A percentile compares a stretch with the other conserved stretches of the same genome.
phyloP scores from a whole-genome alignment of 805 yeast genomes.

The Wickerhamiella sergipiensis region DNA sequence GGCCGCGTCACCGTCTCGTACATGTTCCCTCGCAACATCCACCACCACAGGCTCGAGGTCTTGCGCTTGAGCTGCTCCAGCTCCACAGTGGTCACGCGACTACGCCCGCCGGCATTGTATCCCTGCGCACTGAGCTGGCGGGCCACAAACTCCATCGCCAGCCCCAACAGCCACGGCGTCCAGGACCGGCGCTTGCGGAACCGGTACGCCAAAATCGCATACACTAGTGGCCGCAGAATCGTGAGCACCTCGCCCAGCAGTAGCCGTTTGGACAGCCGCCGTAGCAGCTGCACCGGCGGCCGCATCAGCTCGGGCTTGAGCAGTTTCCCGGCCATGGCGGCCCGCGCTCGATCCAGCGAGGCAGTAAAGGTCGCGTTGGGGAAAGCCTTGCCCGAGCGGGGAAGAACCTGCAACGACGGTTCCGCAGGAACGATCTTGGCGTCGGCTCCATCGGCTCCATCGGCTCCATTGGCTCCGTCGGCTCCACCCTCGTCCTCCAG shows the following conservation, averaged over 20 bases:
- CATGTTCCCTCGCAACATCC: conserved; percentile 28
- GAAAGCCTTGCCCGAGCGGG: conserved; percentile 17
- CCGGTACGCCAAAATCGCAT: conserved; percentile 23
- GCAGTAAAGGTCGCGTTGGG: conserved; percentile 12
- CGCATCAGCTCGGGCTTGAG: conserved; percentile 24
- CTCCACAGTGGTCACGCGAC: conserved; percentile 22
- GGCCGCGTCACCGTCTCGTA: conserved; percentile 24
- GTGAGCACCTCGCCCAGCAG: conserved; percentile 23
- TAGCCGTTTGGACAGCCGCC: conserved; percentile 15
- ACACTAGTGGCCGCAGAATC: conserved; percentile 28
- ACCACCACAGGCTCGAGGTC: conserved; percentile 25
- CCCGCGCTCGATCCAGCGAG: conserved; percentile 7
- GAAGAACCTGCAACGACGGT: too few species aligned
- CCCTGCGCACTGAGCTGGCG: conserved; percentile 17
- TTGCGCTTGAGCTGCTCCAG: conserved; percentile 21
- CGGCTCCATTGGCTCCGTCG: too few species aligned
- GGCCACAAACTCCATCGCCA: conserved; percentile 23
- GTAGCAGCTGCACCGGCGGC: conserved; percentile 22
- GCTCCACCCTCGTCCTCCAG: too few species aligned
- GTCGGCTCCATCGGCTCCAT: too few species aligned
- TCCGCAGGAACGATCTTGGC: too few species aligned
- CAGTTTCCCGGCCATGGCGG: conserved; percentile 17
- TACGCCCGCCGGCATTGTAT: neutral
- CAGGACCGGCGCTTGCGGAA: conserved; percentile 20
- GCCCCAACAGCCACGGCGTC: conserved; percentile 30